Base-by-base conservation (phyloP, 768 basidiomycete genomes). In the Russula ochroleuca region DNA sequence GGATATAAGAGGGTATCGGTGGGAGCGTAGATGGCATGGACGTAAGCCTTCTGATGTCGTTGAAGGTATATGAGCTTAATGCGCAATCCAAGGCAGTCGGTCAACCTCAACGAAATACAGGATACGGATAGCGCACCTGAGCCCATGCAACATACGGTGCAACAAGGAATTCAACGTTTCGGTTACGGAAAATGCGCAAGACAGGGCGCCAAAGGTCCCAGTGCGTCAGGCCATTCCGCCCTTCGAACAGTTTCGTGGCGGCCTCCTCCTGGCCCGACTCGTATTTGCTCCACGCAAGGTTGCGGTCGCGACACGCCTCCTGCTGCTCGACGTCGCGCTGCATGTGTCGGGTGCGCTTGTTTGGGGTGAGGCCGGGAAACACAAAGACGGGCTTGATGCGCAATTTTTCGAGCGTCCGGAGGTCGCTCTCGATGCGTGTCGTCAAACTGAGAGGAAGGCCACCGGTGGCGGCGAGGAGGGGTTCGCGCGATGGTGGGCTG, bases 301-400 rank as follows among this genome's bases (percentile, higher is more conserved):
- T 78, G 65, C 90, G 77, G 73, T 90, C 91, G 54, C 85, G 81
- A 73, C 86, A 88, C 19, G 85, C 85, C 51, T 92, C 88, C 51
- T 74, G 77, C 67, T 76, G 74, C 67, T 78, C 78, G 43, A 70
- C 65, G 54, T 78, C 79, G 68, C 84, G 79, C 50, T 83, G 81
- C 62, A 81, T 80, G 13, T 80, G 81, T 74, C 89, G 90, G 78
- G 81, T 82, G 61, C 88, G 84, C 66, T 86, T 87, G 69, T 85
- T 85, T 1, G 92, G 90, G 1, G 85, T 78, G 37, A 99, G 79
- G 5, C 97, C 97, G 17, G 92, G 86, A 75, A 98, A 98, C 56
- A 99, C 92, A 70, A 99, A 96, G n/a, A 99, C 93, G 23, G 97
- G 97, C 73, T 96, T 97, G 81, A 99, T 98, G 68, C 83, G 87